Percentiles rank a stretch among this genome's conserved stretches.
Evolutionary conservation across 345 rosid species (phyloP).

Genomic region (Melaleuca quinquenervia): DNA sequence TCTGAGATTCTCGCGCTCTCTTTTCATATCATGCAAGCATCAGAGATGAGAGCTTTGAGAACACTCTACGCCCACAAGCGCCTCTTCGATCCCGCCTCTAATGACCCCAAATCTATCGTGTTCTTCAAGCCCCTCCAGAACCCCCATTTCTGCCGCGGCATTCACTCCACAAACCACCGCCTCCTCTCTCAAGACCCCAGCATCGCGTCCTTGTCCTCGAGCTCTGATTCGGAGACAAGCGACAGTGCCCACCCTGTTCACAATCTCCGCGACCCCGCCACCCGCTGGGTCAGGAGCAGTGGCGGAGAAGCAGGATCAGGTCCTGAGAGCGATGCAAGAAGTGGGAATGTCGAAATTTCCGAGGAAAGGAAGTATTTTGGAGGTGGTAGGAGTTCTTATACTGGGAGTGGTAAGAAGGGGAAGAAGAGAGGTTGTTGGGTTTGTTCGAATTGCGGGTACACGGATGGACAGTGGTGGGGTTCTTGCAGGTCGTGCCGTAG

Average conservation of each 20-base stretch:
- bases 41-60: constrained; percentile 5
- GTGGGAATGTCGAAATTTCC: not conserved
- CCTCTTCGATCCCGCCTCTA: not conserved
- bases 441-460: constrained; percentile 58
- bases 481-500: constrained; percentile 40
- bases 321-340: not conserved
- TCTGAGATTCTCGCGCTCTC: not conserved
- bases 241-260: not conserved
- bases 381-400: not conserved
- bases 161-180: not conserved
- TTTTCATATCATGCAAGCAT: not conserved
- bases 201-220: not conserved
- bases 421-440: constrained; percentile 41
- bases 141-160: not conserved
- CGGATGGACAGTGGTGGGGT: constrained; percentile 96
- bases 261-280: not conserved
- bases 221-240: not conserved
- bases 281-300: not conserved
- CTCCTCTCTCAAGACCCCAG: not conserved
- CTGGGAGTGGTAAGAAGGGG: constrained; percentile 25
- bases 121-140: not conserved
- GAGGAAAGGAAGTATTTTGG: not conserved
- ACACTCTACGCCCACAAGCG: not conserved
- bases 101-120: not conserved
- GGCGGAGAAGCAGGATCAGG: not conserved